These are phyloP conservation scores for Lasiodiplodia sp. DNA, from an alignment of 2,329 filamentous ascomycete genomes.

Conservation along the genomic window DNA sequence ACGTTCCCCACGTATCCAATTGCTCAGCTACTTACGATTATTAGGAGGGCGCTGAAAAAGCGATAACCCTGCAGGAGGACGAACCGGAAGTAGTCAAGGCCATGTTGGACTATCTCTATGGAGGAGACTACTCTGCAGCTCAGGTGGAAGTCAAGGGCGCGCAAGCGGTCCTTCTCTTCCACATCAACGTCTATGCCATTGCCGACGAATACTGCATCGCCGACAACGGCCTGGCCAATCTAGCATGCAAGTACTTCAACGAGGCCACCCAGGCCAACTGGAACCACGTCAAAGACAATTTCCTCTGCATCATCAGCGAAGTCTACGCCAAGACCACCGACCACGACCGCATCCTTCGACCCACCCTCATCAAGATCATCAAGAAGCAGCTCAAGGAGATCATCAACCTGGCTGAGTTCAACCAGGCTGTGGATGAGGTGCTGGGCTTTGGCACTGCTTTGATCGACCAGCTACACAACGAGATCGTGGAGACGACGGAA, in stretches of 20 bases:
- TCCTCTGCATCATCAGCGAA: not conserved
- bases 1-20: not conserved
- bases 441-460: too few relatives aligned
- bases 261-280: not conserved
- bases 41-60: not conserved
- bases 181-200: not conserved
- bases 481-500: too few relatives aligned
- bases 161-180: not conserved
- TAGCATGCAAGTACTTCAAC: not conserved
- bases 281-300: not conserved
- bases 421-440: too few relatives aligned
- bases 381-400: too few relatives aligned
- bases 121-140: not conserved
- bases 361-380: too few relatives aligned
- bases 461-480: too few relatives aligned
- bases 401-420: too few relatives aligned
- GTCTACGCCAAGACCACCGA: too few relatives aligned
- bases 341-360: too few relatives aligned
- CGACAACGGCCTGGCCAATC: not conserved
- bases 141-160: not conserved
- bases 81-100: not conserved
- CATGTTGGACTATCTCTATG: not conserved
- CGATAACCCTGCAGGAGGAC: not conserved
- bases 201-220: conserved; percentile 2
- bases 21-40: not conserved